Evolutionary conservation across 1,284 basidiomycete genomes (phyloP).

Genomic region (Pulveroboletus sp.): DNA sequence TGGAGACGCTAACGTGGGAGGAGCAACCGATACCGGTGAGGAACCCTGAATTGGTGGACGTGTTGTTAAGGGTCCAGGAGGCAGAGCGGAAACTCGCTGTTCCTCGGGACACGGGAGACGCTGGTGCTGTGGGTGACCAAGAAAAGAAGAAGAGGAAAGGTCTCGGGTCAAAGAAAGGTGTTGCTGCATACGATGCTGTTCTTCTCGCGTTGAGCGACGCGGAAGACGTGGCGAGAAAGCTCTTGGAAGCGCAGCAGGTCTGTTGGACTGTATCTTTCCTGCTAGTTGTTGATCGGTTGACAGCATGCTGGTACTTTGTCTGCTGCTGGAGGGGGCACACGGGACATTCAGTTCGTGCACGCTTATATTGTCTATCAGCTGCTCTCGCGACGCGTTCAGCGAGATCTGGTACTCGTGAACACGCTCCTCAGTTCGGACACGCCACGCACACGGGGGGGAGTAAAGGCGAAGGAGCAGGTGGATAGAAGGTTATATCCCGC

Average conservation of each 20-base stretch:
- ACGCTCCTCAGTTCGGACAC: slow-evolving; percentile 50
- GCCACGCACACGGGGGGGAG: slow-evolving; percentile 24
- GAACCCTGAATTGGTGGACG: slow-evolving; percentile 89
- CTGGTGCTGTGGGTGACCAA: slow-evolving; percentile 22
- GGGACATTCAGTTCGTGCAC: slow-evolving; percentile 81
- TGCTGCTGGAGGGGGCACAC: slow-evolving; percentile 41
- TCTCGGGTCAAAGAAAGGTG: slow-evolving; percentile 59
- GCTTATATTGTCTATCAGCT: slow-evolving; percentile 86
- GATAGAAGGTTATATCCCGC: slow-evolving; percentile 75
- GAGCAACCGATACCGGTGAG: slow-evolving; percentile 82
- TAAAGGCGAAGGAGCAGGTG: slow-evolving; percentile 48
- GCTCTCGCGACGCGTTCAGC: slow-evolving; percentile 79
- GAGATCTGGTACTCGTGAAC: slow-evolving; percentile 80
- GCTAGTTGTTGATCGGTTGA: slow-evolving; percentile 6
- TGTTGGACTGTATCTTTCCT: slow-evolving; percentile 9
- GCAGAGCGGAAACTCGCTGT: slow-evolving; percentile 57
- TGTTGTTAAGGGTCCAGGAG: slow-evolving; percentile 79
- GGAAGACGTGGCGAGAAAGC: slow-evolving; percentile 75
- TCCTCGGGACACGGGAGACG: slow-evolving; percentile 24
- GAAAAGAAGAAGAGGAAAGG: slow-evolving; percentile 41
- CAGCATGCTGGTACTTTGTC: slow-evolving; percentile 19
- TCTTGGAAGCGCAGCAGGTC: slow-evolving; percentile 79
- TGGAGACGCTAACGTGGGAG: slow-evolving; percentile 74
- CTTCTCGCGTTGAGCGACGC: slow-evolving; percentile 84
- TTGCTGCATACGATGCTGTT: slow-evolving; percentile 82